These are phyloP conservation scores for Nakazawaea molendinolei DNA, from an alignment of 805 yeast species.

Conservation along the genomic window DNA sequence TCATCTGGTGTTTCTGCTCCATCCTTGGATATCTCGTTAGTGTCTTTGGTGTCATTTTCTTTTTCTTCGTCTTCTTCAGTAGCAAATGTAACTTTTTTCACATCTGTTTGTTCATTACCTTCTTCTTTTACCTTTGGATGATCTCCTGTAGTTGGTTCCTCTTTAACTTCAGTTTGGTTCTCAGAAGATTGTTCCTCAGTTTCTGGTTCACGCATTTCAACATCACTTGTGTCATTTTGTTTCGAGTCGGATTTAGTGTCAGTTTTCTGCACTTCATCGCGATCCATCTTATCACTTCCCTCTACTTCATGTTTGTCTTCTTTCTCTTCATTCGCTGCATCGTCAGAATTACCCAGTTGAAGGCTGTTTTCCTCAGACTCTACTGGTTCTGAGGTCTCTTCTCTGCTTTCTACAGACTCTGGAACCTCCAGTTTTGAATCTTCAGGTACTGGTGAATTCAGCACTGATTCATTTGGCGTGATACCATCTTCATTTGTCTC, in stretches of 20 bases:
- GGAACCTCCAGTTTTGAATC: too few relatives aligned
- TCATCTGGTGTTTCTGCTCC: constrained; percentile 10
- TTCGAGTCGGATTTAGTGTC: too few relatives aligned
- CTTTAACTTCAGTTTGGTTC: background rate
- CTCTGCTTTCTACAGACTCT: background rate
- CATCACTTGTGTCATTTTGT: too few relatives aligned
- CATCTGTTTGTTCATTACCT: background rate
- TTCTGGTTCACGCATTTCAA: too few relatives aligned
- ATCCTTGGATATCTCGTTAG: constrained; percentile 1
- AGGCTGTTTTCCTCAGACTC: background rate
- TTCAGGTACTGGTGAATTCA: too few relatives aligned
- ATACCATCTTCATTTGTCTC: too few relatives aligned
- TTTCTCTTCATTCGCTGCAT: too few relatives aligned
- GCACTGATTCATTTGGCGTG: too few relatives aligned
- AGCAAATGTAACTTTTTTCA: constrained; percentile 14
- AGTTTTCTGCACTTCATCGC: too few relatives aligned
- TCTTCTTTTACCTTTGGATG: background rate
- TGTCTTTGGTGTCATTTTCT: background rate
- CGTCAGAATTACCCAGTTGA: too few relatives aligned
- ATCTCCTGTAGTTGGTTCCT: constrained; percentile 3
- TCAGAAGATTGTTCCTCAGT: background rate
- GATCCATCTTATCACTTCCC: too few relatives aligned
- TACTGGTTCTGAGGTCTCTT: background rate
- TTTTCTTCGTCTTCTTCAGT: constrained; percentile 8
- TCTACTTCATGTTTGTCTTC: too few relatives aligned